Evolutionary conservation across 768 basidiomycete genomes (phyloP).

Genomic region (Piloderma croceum): DNA sequence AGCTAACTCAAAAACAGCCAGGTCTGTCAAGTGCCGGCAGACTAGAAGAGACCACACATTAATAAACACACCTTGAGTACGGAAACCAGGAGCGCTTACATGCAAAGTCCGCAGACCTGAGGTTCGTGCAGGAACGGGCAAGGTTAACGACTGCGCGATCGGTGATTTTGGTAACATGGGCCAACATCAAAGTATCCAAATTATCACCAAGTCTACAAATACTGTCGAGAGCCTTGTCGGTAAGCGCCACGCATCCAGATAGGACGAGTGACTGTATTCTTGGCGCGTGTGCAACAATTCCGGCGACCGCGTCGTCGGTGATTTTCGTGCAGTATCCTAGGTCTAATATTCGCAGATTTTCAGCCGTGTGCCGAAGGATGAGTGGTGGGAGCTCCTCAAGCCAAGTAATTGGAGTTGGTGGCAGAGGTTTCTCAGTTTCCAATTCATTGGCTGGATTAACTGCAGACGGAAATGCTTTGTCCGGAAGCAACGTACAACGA

Average conservation of each 20-base stretch:
- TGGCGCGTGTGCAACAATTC: constrained; percentile 70
- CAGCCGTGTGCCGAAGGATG: constrained; percentile 57
- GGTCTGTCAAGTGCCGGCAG: constrained; percentile 79
- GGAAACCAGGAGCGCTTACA: constrained; percentile 47
- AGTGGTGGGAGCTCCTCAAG: constrained; percentile 59
- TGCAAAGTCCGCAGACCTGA: constrained; percentile 81
- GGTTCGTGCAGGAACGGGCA: constrained; percentile 61
- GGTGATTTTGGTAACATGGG: constrained; percentile 76
- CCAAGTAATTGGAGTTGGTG: constrained; percentile 54
- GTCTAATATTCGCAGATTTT: constrained; percentile 75
- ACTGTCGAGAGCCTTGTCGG: constrained; percentile 62
- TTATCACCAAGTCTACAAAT: constrained; percentile 69
- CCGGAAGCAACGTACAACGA: constrained; percentile 71
- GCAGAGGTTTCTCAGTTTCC: constrained; percentile 49
- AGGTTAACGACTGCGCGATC: constrained; percentile 67
- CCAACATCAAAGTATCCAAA: constrained; percentile 74
- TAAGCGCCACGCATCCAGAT: constrained; percentile 71
- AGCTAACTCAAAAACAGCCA: constrained; percentile 77
- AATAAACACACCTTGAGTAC: constrained; percentile 14
- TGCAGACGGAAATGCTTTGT: constrained; percentile 67
- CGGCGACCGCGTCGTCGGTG: constrained; percentile 71
- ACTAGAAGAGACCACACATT: constrained; percentile 38
- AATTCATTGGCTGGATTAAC: constrained; percentile 13
- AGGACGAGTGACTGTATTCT: constrained; percentile 71
- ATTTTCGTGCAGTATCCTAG: constrained; percentile 63